Evolutionary conservation across 2,329 filamentous ascomycete genomes (phyloP).

Genomic region (Neurospora sp.): DNA sequence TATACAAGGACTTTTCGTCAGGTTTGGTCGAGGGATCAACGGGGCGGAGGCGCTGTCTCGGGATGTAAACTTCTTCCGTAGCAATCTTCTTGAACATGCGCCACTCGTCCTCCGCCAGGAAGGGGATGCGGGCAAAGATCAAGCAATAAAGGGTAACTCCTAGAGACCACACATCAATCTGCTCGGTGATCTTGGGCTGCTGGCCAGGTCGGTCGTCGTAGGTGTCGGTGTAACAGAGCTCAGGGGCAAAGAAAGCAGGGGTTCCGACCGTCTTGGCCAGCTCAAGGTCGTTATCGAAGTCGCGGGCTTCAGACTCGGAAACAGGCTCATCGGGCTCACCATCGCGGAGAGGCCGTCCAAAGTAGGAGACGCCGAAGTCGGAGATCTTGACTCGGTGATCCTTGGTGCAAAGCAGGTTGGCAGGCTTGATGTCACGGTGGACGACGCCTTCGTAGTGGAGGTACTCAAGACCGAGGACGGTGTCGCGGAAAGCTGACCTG

Average conservation of each 20-base stretch:
- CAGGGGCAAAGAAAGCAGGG: slow-evolving; percentile 93
- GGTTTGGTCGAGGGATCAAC: slow-evolving; percentile 51
- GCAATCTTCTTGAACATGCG: slow-evolving; percentile 88
- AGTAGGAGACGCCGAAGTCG: slow-evolving; percentile 96
- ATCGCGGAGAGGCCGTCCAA: slow-evolving; percentile 77
- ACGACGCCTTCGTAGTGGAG: slow-evolving; percentile 80
- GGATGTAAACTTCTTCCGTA: slow-evolving; percentile 85
- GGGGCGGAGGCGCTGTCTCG: slow-evolving; percentile 69
- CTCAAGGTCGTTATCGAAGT: slow-evolving; percentile 87
- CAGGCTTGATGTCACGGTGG: slow-evolving; percentile 77
- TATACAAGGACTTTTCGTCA: slow-evolving; percentile 42
- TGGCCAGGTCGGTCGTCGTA: slow-evolving; percentile 35
- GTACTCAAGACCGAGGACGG: slow-evolving; percentile 86
- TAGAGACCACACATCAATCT: slow-evolving; percentile 95
- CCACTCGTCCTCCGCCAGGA: slow-evolving; percentile 83
- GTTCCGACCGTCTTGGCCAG: slow-evolving; percentile 98
- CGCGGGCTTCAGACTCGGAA: slow-evolving; percentile 72
- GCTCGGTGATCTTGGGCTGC: slow-evolving; percentile 73
- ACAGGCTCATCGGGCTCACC: slow-evolving; percentile 66
- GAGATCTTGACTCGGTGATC: slow-evolving; percentile 92
- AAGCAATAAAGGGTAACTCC: slow-evolving; percentile 95
- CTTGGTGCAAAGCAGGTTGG: slow-evolving; percentile 80
- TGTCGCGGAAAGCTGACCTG: slow-evolving; percentile 80
- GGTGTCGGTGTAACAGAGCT: slow-evolving; percentile 82
- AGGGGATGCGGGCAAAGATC: slow-evolving; percentile 87